phyloP scores from a whole-genome alignment of 192 early-diverging fungal genomes.

The Endogone sp. region DNA sequence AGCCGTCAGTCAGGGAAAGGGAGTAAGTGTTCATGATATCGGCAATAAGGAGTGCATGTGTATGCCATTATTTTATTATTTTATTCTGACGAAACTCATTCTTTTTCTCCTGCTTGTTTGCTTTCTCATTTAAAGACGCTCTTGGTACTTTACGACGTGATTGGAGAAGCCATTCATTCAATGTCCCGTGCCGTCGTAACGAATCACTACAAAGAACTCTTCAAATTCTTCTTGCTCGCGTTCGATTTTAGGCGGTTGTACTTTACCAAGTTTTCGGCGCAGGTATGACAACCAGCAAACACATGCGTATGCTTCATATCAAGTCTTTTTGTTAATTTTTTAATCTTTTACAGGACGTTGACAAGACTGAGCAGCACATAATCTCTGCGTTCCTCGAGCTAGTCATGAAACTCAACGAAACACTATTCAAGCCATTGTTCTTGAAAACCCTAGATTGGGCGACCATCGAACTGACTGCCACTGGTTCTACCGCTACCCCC shows the following conservation, averaged over 20 bases:
- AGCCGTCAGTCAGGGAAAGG: constrained; percentile 45
- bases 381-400: constrained; percentile 77
- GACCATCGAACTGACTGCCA: constrained; percentile 34
- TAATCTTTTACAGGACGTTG: constrained; percentile 18
- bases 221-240: constrained; percentile 75
- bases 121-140: constrained; percentile 21
- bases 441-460: constrained; percentile 83
- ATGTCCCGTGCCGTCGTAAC: constrained; percentile 63
- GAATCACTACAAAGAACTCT: constrained; percentile 73
- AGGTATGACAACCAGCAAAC: too few relatives aligned
- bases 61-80: too few relatives aligned
- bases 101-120: not conserved
- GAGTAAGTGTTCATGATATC: too few relatives aligned
- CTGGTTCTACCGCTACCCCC: constrained; percentile 15
- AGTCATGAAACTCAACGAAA: constrained; percentile 91
- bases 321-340: not conserved
- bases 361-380: constrained; percentile 61
- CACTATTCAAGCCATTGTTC: constrained; percentile 91
- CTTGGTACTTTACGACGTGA: constrained; percentile 64
- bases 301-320: too few relatives aligned
- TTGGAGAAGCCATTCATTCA: constrained; percentile 56
- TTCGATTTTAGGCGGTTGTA: constrained; percentile 53
- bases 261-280: constrained; percentile 23
- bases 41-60: too few relatives aligned
- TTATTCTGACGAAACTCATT: too few relatives aligned